Evolutionary conservation across 768 basidiomycete genomes (phyloP).

Genomic region (Gloeopeniophorella convolvens): DNA sequence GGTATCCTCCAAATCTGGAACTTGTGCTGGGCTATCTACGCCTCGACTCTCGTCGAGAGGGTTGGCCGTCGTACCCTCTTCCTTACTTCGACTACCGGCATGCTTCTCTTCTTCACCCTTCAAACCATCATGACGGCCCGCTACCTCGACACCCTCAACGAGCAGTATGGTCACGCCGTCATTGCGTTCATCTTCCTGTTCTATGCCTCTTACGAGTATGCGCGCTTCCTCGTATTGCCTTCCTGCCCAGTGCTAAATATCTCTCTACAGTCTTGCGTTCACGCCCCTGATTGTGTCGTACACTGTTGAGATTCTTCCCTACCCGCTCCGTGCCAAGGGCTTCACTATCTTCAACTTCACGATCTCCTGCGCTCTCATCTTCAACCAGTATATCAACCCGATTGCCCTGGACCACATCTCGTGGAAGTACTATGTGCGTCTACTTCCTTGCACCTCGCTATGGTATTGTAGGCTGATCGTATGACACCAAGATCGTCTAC

Average conservation of each 20-base stretch:
- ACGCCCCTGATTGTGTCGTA: no score
- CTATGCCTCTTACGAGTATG: conserved; percentile 70
- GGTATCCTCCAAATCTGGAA: conserved; percentile 84
- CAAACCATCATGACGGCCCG: conserved; percentile 63
- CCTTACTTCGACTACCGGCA: conserved; percentile 49
- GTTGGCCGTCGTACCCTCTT: conserved; percentile 69
- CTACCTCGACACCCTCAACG: conserved; percentile 36
- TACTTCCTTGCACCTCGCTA: no score
- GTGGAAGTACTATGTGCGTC: no score
- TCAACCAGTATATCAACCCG: no score
- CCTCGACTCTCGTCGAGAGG: conserved; percentile 56
- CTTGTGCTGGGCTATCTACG: conserved; percentile 51
- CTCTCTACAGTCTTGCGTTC: conserved; percentile 55
- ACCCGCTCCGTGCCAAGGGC: conserved; percentile 77
- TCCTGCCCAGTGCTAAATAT: no score
- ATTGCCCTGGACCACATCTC: no score
- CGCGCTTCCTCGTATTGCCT: conserved; percentile 14
- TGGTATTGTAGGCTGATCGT: no score
- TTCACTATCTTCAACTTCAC: conserved; percentile 76
- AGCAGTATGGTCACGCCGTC: conserved; percentile 44
- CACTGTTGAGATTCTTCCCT: no score
- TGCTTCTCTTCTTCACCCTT: conserved; percentile 59
- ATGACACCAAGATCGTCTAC: conserved; percentile 55
- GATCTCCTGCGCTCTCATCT: no score
- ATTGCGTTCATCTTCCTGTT: no score